Conservation (phyloP, 768 basidiomycete species). For the Psilocybe azurescens region DNA sequence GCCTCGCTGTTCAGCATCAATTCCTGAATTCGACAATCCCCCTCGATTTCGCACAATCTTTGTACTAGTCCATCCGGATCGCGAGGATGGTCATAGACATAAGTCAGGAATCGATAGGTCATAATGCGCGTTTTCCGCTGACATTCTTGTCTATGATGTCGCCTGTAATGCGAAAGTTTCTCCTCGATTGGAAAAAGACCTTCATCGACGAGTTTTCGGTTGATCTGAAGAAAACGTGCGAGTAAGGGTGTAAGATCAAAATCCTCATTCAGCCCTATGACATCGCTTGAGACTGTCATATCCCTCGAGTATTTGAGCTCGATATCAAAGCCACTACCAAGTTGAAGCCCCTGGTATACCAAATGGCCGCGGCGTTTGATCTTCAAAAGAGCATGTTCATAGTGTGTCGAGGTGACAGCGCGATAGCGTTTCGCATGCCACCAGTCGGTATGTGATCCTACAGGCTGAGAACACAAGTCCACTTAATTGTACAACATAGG, state of each 20-base stretch:
- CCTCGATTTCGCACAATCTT: constrained; percentile 53
- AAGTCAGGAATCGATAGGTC: constrained; percentile 65
- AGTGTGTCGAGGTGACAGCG: constrained; percentile 52
- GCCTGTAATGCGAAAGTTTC: constrained; percentile 55
- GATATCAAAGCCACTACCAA: constrained; percentile 75
- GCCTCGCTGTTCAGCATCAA: constrained; percentile 50
- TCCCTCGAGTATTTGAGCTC: constrained; percentile 59
- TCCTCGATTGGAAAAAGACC: constrained; percentile 50
- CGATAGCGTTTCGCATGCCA: constrained; percentile 55
- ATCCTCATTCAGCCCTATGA: constrained; percentile 70
- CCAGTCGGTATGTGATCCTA: constrained; percentile 50
- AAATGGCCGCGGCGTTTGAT: constrained; percentile 61
- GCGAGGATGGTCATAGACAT: constrained; percentile 63
- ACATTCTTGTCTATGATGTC: constrained; percentile 51
- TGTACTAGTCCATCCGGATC: constrained; percentile 48
- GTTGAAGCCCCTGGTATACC: constrained; percentile 53
- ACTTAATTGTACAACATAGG: neutral
- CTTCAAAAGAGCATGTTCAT: constrained; percentile 49
- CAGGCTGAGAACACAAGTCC: constrained; percentile 37
- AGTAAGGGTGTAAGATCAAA: constrained; percentile 66
- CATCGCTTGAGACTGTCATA: constrained; percentile 51
- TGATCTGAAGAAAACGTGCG: constrained; percentile 66
- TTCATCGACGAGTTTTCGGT: constrained; percentile 53
- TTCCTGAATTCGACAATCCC: constrained; percentile 58
- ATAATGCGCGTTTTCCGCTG: constrained; percentile 57